Evolutionary conservation across 1,284 basidiomycete species (phyloP).

Genomic region (Rhodotorula sp.): DNA sequence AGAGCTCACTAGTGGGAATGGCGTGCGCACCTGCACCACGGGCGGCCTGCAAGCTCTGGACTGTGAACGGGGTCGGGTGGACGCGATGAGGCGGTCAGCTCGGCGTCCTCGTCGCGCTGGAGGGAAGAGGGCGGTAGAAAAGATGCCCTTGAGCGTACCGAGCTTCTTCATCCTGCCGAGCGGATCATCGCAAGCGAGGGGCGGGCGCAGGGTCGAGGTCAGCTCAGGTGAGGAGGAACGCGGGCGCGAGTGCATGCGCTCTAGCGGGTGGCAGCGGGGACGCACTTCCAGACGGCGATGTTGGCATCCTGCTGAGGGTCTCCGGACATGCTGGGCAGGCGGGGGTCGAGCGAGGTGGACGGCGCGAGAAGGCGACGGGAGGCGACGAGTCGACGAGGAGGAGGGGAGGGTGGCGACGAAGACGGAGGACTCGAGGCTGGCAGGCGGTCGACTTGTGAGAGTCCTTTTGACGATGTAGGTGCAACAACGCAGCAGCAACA

Average conservation of each 20-base stretch:
- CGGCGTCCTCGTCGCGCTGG: neutral
- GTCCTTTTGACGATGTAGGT: no score
- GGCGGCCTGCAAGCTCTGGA: slow-evolving; percentile 61
- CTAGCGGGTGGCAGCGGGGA: neutral
- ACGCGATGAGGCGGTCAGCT: slow-evolving; percentile 3
- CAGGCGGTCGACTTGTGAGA: neutral
- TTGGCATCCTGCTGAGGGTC: slow-evolving; percentile 37
- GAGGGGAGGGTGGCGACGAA: neutral
- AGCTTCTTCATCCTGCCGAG: slow-evolving; percentile 90
- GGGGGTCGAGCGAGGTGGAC: neutral
- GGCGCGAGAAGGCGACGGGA: neutral
- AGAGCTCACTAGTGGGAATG: no score
- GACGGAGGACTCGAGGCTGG: neutral
- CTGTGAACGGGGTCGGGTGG: neutral
- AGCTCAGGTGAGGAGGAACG: neutral
- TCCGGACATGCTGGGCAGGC: slow-evolving; percentile 11
- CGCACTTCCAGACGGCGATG: slow-evolving; percentile 58
- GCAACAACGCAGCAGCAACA: no score
- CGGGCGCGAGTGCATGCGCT: neutral
- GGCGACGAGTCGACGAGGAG: neutral
- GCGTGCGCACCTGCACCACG: slow-evolving; percentile 67
- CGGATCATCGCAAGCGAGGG: neutral
- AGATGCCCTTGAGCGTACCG: slow-evolving; percentile 27
- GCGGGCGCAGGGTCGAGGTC: neutral
- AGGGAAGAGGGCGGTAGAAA: neutral